Conservation (phyloP, 768 basidiomycete genomes). For the Pisolithus sp. region DNA sequence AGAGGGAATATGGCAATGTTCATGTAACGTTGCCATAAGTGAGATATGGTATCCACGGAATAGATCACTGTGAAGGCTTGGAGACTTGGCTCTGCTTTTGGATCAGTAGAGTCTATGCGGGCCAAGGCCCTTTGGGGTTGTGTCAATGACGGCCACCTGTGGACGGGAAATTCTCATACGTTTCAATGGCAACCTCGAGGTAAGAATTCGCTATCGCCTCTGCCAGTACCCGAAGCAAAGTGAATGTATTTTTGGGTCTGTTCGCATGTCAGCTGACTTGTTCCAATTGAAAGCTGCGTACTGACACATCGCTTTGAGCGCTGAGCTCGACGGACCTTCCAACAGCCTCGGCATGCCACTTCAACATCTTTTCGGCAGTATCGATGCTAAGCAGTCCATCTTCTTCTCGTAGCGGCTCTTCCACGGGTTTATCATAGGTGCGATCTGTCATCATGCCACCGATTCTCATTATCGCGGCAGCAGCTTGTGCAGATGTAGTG, state of each 20-base stretch:
- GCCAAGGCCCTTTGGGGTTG: constrained; percentile 51
- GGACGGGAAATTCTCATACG: constrained; percentile 45
- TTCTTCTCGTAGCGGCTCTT: constrained; percentile 70
- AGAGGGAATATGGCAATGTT: constrained; percentile 86
- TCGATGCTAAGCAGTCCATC: constrained; percentile 77
- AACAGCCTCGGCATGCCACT: constrained; percentile 97
- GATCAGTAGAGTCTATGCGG: constrained; percentile 66
- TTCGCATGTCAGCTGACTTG: constrained; percentile 4
- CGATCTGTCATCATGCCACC: constrained; percentile 65
- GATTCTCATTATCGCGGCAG: constrained; percentile 84
- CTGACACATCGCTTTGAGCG: constrained; percentile 77
- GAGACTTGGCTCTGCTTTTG: constrained; percentile 75
- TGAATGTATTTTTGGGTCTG: constrained; percentile 86
- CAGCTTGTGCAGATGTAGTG: constrained; percentile 76
- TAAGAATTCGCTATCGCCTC: constrained; percentile 81
- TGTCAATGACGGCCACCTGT: not conserved
- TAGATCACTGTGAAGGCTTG: constrained; percentile 59
- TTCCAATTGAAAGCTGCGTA: constrained; percentile 5
- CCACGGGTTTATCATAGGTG: constrained; percentile 44
- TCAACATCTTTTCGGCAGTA: constrained; percentile 83
- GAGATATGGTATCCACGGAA: constrained; percentile 79
- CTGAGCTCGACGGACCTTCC: constrained; percentile 92
- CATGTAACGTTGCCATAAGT: constrained; percentile 96
- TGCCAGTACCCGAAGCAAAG: constrained; percentile 75
- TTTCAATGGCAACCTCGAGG: constrained; percentile 87